phyloP scores from a whole-genome alignment of 2,329 filamentous ascomycete species.

The Talaromyces pinophilus region DNA sequence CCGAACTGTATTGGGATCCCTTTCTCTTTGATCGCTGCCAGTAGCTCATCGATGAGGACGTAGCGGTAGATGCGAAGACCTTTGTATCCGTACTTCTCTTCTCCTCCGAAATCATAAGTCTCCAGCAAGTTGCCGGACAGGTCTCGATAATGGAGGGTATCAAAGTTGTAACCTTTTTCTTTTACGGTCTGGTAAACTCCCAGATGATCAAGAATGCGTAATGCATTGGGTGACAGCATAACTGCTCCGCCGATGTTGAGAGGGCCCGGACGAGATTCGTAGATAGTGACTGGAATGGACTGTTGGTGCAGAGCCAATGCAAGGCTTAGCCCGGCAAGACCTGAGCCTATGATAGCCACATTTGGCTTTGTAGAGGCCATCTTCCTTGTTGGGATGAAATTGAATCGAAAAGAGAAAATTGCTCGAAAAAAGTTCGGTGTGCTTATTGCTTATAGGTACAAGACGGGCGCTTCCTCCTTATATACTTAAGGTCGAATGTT shows the following conservation, averaged over 20 bases:
- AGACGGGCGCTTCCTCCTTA: background rate
- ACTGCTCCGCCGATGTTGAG: slow-evolving; percentile 35
- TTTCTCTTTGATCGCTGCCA: slow-evolving; percentile 2
- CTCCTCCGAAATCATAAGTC: slow-evolving; percentile 8
- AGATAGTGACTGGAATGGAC: slow-evolving; percentile 29
- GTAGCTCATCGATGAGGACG: slow-evolving; percentile 6
- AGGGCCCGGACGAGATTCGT: slow-evolving; percentile 34
- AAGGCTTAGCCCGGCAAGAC: slow-evolving; percentile 12
- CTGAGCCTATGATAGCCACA: slow-evolving; percentile 18
- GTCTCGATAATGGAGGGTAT: slow-evolving; percentile 1
- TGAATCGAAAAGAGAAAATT: background rate
- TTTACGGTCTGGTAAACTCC: slow-evolving; percentile 21
- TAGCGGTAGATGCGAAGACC: slow-evolving; percentile 14
- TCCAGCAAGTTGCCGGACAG: slow-evolving; percentile 2
- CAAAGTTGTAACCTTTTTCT: slow-evolving; percentile 9
- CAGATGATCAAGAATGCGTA: slow-evolving; percentile 32
- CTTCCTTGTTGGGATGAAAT: background rate
- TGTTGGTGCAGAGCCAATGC: slow-evolving; percentile 9
- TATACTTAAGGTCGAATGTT: background rate
- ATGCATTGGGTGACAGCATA: slow-evolving; percentile 35
- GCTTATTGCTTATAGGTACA: too few species aligned
- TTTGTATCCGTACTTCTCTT: slow-evolving; percentile 11
- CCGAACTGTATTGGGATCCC: slow-evolving; percentile 50
- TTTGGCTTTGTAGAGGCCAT: background rate
- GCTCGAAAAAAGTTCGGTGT: too few species aligned